Percentiles rank a stretch among this genome's conserved stretches.
Evolutionary conservation across 1,284 basidiomycete genomes (phyloP).

Genomic region (Thecaphora thlaspeos): DNA sequence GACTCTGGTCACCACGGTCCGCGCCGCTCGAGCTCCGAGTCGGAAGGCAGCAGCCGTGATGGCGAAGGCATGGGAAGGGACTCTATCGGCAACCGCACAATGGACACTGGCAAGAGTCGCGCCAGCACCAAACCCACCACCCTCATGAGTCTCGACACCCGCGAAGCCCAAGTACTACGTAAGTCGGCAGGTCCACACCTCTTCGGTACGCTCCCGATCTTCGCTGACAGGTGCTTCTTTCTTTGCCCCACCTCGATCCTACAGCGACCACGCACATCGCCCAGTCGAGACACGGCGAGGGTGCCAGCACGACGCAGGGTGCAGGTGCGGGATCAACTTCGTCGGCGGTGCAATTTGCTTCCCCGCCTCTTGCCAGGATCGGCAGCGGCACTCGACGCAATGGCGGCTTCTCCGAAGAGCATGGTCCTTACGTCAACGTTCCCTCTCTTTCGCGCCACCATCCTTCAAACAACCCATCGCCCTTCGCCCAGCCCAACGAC

Average conservation of each 20-base stretch:
- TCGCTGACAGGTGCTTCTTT: too few relatives aligned
- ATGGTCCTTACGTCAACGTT: constrained; percentile 30
- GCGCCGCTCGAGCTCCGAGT: constrained; percentile 8
- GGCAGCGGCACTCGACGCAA: not conserved
- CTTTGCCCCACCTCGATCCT: too few relatives aligned
- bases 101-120: constrained; percentile 65
- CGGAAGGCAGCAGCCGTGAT: constrained; percentile 22
- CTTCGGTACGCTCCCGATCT: too few relatives aligned
- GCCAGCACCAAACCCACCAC: constrained; percentile 95
- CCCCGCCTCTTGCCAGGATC: constrained; percentile 6
- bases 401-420: constrained; percentile 9
- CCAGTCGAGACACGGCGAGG: constrained; percentile 66
- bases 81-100: constrained; percentile 42
- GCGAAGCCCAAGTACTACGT: constrained; percentile 22
- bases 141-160: constrained; percentile 74
- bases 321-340: not conserved
- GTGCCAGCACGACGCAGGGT: constrained; percentile 7
- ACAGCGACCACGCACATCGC: constrained; percentile 78
- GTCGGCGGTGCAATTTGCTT: constrained; percentile 14
- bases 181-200: too few relatives aligned
- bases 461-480: constrained; percentile 89
- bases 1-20: too few relatives aligned
- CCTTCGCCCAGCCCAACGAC: constrained; percentile 80
- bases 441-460: constrained; percentile 86
- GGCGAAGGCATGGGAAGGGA: constrained; percentile 16